Base-by-base conservation (phyloP, 2,329 filamentous ascomycete species). In the Sarocladium oryzae region DNA sequence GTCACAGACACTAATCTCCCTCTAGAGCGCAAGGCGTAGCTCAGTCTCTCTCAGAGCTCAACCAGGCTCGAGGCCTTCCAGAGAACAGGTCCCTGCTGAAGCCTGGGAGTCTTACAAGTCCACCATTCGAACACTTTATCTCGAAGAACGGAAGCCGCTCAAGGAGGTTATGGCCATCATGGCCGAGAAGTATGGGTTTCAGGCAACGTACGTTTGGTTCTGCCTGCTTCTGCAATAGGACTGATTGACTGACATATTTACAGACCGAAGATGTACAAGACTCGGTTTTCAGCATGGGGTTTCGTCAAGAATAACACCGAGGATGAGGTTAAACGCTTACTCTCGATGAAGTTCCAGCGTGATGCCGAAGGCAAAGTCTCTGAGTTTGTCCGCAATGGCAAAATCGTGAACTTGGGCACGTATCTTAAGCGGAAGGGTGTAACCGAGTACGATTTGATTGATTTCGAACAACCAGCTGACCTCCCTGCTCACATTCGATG, bases 281-380 rank as follows among this genome's bases (percentile, higher is more conserved):
- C 74, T n/a, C 66, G 75, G 21, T 77, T 77, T 57, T 75, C 75
- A 13, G 73, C 77, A 54, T 78, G 75, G 75, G 74, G 74, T 0
- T 78, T 78, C 54, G 74, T 74, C 36, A 78, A 78, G 63, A 77
- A 78, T 53, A 77, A 77, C 54, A 77, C 74, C 37, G 75, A 77
- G 53, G 74, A 76, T 23, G 75, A 77, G 52, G 73, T 77, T 7
- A 75, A 76, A 58, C 66, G 70, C 16, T 63, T 78, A 48, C 61
- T 78, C 8, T 74, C 73, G 35, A 73, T 76, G 62, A 77, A 77
- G 54, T 75, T 76, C 41, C 73, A 77, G 56, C 72, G 75, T 38
- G 74, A 75, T 57, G 75, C 75, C 3, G 70, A 75, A 55, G 75
- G 75, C 52, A 78, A 78, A 56, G 71, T 75, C 24, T 76, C 75